Evolutionary conservation across 2,329 filamentous ascomycete species (phyloP), one percentile per base, ranked within the genome.

Genomic region (Calonectria crousiana): DNA sequence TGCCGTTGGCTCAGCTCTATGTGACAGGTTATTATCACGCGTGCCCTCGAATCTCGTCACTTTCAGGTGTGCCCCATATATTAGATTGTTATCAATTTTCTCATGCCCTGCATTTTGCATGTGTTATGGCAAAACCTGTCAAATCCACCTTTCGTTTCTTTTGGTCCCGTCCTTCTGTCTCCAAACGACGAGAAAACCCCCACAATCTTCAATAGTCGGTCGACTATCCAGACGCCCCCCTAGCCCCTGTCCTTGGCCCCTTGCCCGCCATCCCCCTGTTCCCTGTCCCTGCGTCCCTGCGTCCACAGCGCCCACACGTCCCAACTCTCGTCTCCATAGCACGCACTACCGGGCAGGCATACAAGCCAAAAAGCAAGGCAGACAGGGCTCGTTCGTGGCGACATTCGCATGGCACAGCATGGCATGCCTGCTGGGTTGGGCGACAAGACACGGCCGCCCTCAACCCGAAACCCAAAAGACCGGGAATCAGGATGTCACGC

Each of bases 401-500:
- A 64, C 38, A 64, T 64, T 56, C 30, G 41, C 28, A 49, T 49
- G 62, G 44, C 18, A 66, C 62, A 47, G 58, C 58, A 30, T 41
- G 36, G 36, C 58, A 44, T 18, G 58, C 38, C 58, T 41, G 58
- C 41, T 64, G 38, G 34, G 58, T 64, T 47, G 58, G 58, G 58
- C 58, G 32, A 64, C 58, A 64, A 47, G 58, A 64, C 58, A 64
- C 30, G 58, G 28, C 36, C 47, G 38, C 64, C 64, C 51, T 60
- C 70, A 51, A 68, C 70, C 70, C 70, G 68, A 62, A 62, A 49
- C 64, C 70, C 70, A 52, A 65, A 67, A 23, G 36, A n/a, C 70
- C 53, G 70, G 70, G 53, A 68, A 68, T 6, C 23, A 23, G 53
- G 38, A 67, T 36, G 30, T 23, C 30, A 66, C 16, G 58, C 58